These are phyloP conservation scores for Pilobolus umbonatus DNA, from an alignment of 192 early-diverging fungal species.

Conservation along the genomic window DNA sequence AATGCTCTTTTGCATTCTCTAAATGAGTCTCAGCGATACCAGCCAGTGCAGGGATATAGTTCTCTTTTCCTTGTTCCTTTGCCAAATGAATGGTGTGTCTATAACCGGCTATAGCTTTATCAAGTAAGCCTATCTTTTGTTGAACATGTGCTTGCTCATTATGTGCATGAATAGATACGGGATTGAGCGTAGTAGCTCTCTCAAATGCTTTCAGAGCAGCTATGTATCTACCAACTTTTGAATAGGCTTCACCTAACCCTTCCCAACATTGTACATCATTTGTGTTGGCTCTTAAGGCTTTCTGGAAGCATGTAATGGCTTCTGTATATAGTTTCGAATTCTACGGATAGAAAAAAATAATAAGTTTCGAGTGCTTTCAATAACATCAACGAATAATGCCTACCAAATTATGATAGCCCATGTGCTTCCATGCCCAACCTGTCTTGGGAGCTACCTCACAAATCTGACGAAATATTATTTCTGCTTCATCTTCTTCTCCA, in stretches of 20 bases:
- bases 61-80: slow-evolving; percentile 26
- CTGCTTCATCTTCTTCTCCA: slow-evolving; percentile 41
- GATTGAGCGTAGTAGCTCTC: slow-evolving; percentile 63
- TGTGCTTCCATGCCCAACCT: slow-evolving; percentile 74
- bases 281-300: slow-evolving; percentile 67
- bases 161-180: slow-evolving; percentile 36
- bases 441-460: slow-evolving; percentile 38
- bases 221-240: slow-evolving; percentile 62
- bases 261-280: slow-evolving; percentile 67
- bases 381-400: slow-evolving; percentile 3
- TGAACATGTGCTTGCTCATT: slow-evolving; percentile 49
- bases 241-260: slow-evolving; percentile 73
- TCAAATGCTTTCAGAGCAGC: slow-evolving; percentile 75
- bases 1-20: slow-evolving; percentile 45
- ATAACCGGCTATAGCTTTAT: slow-evolving; percentile 50
- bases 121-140: slow-evolving; percentile 46
- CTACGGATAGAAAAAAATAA: slow-evolving; percentile 20
- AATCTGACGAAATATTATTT: slow-evolving; percentile 42
- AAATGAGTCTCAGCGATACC: slow-evolving; percentile 49
- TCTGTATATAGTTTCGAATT: slow-evolving; percentile 38
- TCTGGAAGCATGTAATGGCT: slow-evolving; percentile 74
- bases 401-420: slow-evolving; percentile 70
- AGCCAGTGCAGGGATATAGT: slow-evolving; percentile 44
- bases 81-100: slow-evolving; percentile 29
- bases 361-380: background rate